Evolutionary conservation across 2,329 filamentous ascomycete genomes (phyloP).

Genomic region (Ophiostoma himal-ulmi): DNA sequence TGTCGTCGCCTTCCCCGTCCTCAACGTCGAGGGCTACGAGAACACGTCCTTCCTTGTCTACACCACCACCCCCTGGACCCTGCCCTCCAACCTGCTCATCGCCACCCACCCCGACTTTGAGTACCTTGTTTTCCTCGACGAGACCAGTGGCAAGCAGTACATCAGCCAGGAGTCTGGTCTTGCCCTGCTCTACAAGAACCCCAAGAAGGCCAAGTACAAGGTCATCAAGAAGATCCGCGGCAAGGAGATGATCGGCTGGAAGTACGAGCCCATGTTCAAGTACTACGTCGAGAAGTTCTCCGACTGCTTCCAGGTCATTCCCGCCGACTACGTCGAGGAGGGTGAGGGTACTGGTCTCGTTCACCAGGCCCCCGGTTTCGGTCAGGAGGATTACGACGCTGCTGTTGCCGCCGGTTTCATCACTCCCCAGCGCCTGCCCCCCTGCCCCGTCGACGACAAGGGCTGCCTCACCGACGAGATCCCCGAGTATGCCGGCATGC

Average conservation of each 20-base stretch:
- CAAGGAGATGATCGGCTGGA: constrained; percentile 79
- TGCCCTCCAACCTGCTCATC: constrained; percentile 70
- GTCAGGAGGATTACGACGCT: constrained; percentile 91
- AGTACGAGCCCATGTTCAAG: constrained; percentile 80
- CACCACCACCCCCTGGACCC: constrained; percentile 79
- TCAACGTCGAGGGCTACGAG: constrained; percentile 71
- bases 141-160: constrained; percentile 75
- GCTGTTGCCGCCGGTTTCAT: constrained; percentile 72
- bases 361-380: constrained; percentile 87
- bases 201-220: constrained; percentile 92
- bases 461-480: constrained; percentile 75
- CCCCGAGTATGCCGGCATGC: constrained; percentile 73
- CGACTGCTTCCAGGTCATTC: constrained; percentile 74
- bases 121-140: constrained; percentile 79
- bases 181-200: constrained; percentile 82
- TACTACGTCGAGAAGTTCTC: constrained; percentile 90
- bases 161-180: constrained; percentile 78
- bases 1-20: constrained; percentile 78
- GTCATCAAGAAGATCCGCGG: constrained; percentile 74
- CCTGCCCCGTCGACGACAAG: constrained; percentile 79
- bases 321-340: constrained; percentile 78
- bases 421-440: constrained; percentile 68
- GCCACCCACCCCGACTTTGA: constrained; percentile 71
- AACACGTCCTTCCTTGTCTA: constrained; percentile 73
- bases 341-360: constrained; percentile 92